These are phyloP conservation scores for Vicia faba DNA, from an alignment of 306 rosid genomes.

Conservation along the genomic window DNA sequence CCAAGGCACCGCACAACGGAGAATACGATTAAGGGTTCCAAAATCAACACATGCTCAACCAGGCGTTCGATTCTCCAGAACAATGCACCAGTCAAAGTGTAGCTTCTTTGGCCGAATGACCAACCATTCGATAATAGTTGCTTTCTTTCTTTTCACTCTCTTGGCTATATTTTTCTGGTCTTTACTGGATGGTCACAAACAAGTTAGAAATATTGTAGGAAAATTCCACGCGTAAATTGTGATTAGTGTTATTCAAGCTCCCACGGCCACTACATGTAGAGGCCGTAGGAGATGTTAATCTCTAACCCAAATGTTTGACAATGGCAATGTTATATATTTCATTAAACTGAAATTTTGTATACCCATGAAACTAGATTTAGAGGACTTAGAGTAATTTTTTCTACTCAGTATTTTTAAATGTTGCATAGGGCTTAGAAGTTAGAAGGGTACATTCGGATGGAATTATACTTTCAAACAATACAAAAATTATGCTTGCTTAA, in stretches of 20 bases:
- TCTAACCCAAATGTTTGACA: background rate
- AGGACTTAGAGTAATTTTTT: background rate
- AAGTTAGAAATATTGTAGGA: constrained; percentile 23
- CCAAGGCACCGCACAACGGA: constrained; percentile 72
- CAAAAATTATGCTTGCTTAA: background rate
- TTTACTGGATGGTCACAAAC: constrained; percentile 42
- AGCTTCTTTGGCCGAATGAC: constrained; percentile 7
- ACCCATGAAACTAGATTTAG: background rate
- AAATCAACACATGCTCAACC: constrained; percentile 30
- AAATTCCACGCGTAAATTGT: constrained; percentile 21
- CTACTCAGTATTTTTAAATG: background rate
- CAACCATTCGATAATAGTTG: constrained; percentile 10
- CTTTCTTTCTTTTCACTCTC: constrained; percentile 41
- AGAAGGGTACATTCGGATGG: background rate
- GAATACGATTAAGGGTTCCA: constrained; percentile 50
- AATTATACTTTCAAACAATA: background rate
- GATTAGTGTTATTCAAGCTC: constrained; percentile 16
- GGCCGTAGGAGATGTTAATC: background rate
- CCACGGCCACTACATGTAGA: background rate
- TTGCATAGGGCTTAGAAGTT: background rate
- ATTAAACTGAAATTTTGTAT: constrained; percentile 17
- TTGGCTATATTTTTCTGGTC: constrained; percentile 38
- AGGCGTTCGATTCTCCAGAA: constrained; percentile 25
- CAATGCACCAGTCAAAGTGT: constrained; percentile 39
- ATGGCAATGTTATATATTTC: constrained; percentile 26